Base-by-base conservation (phyloP, 345 rosid genomes). In the Carallia pectinifolia region DNA sequence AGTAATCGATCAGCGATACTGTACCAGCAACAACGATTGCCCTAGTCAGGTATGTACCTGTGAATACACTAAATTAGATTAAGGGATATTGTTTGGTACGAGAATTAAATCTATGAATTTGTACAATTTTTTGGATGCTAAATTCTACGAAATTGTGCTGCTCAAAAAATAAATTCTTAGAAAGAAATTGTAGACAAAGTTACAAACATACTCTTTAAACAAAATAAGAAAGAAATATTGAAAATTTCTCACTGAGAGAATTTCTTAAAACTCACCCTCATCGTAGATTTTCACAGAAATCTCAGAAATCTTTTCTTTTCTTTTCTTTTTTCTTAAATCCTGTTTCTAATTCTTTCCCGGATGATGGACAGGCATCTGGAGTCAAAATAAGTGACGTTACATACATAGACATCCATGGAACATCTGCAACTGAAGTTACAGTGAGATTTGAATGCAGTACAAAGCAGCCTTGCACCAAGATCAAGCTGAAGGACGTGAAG, bases 331-430 rank as follows among this genome's bases (percentile, higher is more conserved):
- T 30, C 13, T 6, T 3, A 34, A 38, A 40, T 38, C 56, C 1
- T 13, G 19, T 8, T 5, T 7, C 4, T 30, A 6, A 15, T 53
- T n/a, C 23, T n/a, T 16, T 17, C 6, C 4, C 23, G 2, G 8
- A 3, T 53, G 47, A n/a, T n/a, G n/a, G n/a, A 23, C 70, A 89
- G 90, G 80, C 71, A 18, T 88, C 92, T 4, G 97, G 97, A 5
- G 83, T 90, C 44, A 79, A 79, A 77, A 83, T 90, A 48, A 87
- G 81, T 52, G 85, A 81, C 61, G 91, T 90, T 77, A 85, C 82
- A 31, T 90, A 76, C 76, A 69, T 70, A 71, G 84, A 82, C 69
- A 83, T 90, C 70, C 85, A 80, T 12, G 94, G 97, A 70, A 83
- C 90, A 58, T 84, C 94, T 31, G 75, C 82, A 4, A 79, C 89